Evolutionary conservation across 805 yeast genomes (phyloP).

Genomic region (Teunomyces tritomae): DNA sequence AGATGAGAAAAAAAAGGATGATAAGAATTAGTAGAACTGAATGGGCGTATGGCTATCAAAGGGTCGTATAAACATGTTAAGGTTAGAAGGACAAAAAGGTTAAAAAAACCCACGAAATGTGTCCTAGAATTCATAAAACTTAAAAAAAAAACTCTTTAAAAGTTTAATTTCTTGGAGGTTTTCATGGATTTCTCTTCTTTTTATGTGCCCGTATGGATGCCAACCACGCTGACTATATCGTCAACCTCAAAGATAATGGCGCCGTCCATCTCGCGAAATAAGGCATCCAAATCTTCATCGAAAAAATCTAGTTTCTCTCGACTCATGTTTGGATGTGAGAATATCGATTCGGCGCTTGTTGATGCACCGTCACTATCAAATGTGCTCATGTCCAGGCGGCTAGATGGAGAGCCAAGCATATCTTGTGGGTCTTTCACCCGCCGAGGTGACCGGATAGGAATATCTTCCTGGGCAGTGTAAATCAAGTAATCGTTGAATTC

Average conservation of each 20-base stretch:
- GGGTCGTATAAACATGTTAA: too few species aligned
- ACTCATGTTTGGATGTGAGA: conserved; percentile 9
- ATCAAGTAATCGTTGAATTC: conserved; percentile 7
- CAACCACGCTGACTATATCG: conserved; percentile 21
- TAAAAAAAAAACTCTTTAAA: too few species aligned
- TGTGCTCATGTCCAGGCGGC: conserved; percentile 20
- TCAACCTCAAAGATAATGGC: conserved; percentile 21
- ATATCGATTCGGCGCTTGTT: conserved; percentile 14
- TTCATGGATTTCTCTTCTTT: background rate
- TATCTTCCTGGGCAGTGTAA: background rate
- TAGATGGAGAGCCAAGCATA: background rate
- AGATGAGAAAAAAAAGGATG: too few species aligned
- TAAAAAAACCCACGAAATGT: too few species aligned
- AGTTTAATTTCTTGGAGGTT: too few species aligned
- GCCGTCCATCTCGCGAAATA: conserved; percentile 19
- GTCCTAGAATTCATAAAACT: too few species aligned
- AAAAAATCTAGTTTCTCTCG: conserved; percentile 5
- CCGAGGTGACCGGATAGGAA: background rate
- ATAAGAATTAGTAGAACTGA: too few species aligned
- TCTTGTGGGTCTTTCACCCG: background rate
- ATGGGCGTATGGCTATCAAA: too few species aligned
- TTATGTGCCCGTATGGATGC: conserved; percentile 5
- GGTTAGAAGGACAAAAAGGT: too few species aligned
- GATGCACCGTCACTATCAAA: conserved; percentile 17
- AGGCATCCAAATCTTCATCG: conserved; percentile 15